A percentile compares a stretch with the other conserved stretches of the same genome.
phyloP scores from a whole-genome alignment of 768 basidiomycete species.

The Mycena indigotica region DNA sequence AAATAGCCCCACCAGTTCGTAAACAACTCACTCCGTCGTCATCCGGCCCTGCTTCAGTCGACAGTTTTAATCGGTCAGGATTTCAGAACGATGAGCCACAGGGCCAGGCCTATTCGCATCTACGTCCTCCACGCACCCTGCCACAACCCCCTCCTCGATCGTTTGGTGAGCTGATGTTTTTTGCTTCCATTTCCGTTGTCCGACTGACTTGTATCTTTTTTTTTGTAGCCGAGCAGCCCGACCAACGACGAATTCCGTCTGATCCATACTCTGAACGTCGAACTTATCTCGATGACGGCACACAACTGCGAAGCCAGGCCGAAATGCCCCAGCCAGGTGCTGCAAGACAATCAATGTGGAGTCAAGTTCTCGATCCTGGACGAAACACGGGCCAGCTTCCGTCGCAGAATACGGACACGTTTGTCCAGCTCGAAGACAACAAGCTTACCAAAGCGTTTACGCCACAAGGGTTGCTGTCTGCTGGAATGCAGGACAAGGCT shows the following conservation, averaged over 20 bases:
- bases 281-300: constrained; percentile 59
- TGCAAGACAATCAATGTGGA: constrained; percentile 80
- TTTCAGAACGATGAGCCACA: constrained; percentile 28
- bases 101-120: constrained; percentile 46
- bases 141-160: constrained; percentile 62
- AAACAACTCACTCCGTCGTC: constrained; percentile 28
- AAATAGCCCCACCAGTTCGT: constrained; percentile 34
- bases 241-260: constrained; percentile 44
- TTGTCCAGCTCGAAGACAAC: constrained; percentile 73
- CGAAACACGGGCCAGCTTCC: constrained; percentile 47
- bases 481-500: constrained; percentile 93
- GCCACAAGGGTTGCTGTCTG: constrained; percentile 91
- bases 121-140: constrained; percentile 62
- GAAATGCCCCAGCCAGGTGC: constrained; percentile 56
- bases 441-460: constrained; percentile 88
- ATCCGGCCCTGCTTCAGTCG: constrained; percentile 27
- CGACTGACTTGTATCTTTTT: constrained; percentile 10
- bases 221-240: constrained; percentile 46
- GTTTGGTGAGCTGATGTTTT: constrained; percentile 39
- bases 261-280: constrained; percentile 57
- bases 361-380: constrained; percentile 79
- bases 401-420: constrained; percentile 53
- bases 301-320: constrained; percentile 55
- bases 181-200: constrained; percentile 5
- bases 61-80: constrained; percentile 29